Evolutionary conservation across 345 rosid genomes (phyloP).

Genomic region (Pseudoturritis turrita): DNA sequence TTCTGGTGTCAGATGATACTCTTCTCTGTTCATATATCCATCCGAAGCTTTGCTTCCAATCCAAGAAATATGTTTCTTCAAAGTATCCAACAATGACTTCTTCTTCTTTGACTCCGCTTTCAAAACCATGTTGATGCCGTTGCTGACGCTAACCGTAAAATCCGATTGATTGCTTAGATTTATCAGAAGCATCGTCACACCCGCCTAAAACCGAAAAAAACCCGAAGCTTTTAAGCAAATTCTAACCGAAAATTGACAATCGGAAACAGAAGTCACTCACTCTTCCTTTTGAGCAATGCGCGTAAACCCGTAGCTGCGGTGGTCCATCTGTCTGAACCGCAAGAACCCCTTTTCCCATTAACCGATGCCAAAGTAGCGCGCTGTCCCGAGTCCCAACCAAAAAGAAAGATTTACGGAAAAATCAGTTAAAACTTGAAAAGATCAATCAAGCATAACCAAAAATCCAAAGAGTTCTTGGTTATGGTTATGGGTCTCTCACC

Average conservation of each 20-base stretch:
- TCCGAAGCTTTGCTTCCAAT: conserved; percentile 50
- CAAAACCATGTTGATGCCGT: conserved; percentile 35
- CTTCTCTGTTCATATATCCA: conserved; percentile 53
- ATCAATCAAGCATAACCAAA: not conserved
- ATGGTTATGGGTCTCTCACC: conserved; percentile 42
- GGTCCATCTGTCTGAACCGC: conserved; percentile 49
- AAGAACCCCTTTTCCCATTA: conserved; percentile 90
- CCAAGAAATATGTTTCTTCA: conserved; percentile 58
- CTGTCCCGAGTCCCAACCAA: conserved; percentile 35
- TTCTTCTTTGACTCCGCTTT: conserved; percentile 22
- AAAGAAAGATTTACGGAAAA: not conserved
- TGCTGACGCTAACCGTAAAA: conserved; percentile 43
- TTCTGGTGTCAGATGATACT: conserved; percentile 82
- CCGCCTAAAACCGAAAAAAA: conserved; percentile 41
- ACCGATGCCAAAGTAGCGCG: conserved; percentile 92
- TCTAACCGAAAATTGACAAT: not conserved
- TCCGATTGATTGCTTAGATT: conserved; percentile 68
- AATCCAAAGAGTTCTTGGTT: not conserved
- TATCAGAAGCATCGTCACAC: conserved; percentile 77
- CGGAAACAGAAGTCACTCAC: conserved; percentile 39
- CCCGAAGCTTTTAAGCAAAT: not conserved
- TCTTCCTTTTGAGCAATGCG: conserved; percentile 93
- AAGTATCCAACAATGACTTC: conserved; percentile 36
- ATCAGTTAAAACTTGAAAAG: not conserved
- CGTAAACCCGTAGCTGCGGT: conserved; percentile 65